Conservation (phyloP, 2,329 filamentous ascomycete genomes). For the Claviceps arundinis region DNA sequence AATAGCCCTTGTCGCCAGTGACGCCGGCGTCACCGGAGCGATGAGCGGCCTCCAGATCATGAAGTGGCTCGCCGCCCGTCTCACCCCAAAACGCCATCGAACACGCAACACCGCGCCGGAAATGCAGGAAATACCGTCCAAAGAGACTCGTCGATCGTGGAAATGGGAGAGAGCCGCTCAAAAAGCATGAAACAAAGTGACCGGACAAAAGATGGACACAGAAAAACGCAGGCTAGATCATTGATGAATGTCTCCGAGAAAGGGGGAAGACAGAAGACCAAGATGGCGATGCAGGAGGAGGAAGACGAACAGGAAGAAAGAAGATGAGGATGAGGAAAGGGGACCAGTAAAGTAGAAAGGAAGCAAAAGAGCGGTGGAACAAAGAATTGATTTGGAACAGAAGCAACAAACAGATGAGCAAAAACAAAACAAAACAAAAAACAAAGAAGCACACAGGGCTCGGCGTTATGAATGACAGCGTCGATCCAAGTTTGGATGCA, state of each 20-base stretch:
- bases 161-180: not conserved
- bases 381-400: not conserved
- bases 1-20: not conserved
- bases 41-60: slow-evolving; percentile 10
- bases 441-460: too few species aligned
- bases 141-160: not conserved
- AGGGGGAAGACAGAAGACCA: too few species aligned
- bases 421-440: not conserved
- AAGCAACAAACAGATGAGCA: not conserved
- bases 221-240: not conserved
- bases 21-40: not conserved
- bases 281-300: not conserved
- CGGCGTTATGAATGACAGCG: not conserved
- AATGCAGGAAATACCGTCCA: not conserved
- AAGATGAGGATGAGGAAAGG: too few species aligned
- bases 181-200: not conserved
- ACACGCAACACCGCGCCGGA: slow-evolving; percentile 13
- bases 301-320: not conserved
- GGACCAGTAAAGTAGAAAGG: too few species aligned
- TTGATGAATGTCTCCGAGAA: not conserved
- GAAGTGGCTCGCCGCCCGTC: slow-evolving; percentile 17
- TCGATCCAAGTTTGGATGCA: not conserved
- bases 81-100: slow-evolving; percentile 28
- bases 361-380: not conserved
- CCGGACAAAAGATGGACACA: not conserved